phyloP scores from a whole-genome alignment of 768 basidiomycete genomes.

The Phlegmacium glaucopus region DNA sequence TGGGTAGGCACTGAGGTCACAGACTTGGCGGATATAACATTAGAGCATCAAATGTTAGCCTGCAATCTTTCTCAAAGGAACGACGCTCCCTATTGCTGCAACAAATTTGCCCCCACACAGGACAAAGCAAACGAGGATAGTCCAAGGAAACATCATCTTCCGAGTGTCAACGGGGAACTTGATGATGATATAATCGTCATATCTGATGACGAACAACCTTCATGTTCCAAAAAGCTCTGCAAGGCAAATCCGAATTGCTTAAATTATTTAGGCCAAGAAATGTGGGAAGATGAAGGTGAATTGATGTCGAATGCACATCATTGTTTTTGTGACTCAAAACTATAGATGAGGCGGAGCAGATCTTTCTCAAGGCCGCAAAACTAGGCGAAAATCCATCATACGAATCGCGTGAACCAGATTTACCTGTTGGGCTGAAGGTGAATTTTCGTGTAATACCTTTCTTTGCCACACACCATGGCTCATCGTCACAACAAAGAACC shows the following conservation, averaged over 20 bases:
- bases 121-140: neutral
- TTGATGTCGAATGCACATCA: slow-evolving; percentile 10
- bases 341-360: slow-evolving; percentile 45
- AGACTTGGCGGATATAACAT: slow-evolving; percentile 54
- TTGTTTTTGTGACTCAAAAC: neutral
- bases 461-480: neutral
- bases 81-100: slow-evolving; percentile 50
- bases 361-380: slow-evolving; percentile 49
- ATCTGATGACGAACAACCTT: slow-evolving; percentile 58
- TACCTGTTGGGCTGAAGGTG: slow-evolving; percentile 80
- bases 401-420: slow-evolving; percentile 43
- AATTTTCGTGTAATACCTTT: slow-evolving; percentile 5
- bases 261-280: slow-evolving; percentile 82
- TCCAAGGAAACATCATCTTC: slow-evolving; percentile 6
- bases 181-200: slow-evolving; percentile 66
- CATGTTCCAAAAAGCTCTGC: slow-evolving; percentile 64
- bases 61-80: slow-evolving; percentile 63
- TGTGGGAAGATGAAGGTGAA: slow-evolving; percentile 74
- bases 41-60: slow-evolving; percentile 60
- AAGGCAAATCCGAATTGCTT: slow-evolving; percentile 80
- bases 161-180: slow-evolving; percentile 36
- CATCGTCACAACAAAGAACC: slow-evolving; percentile 59
- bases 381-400: slow-evolving; percentile 55
- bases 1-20: slow-evolving; percentile 75
- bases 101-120: slow-evolving; percentile 40